A percentile compares a stretch with the other conserved stretches of the same genome.
These are phyloP conservation scores for Yamadazyma laniorum DNA, from an alignment of 805 yeast genomes.

Conservation along the genomic window DNA sequence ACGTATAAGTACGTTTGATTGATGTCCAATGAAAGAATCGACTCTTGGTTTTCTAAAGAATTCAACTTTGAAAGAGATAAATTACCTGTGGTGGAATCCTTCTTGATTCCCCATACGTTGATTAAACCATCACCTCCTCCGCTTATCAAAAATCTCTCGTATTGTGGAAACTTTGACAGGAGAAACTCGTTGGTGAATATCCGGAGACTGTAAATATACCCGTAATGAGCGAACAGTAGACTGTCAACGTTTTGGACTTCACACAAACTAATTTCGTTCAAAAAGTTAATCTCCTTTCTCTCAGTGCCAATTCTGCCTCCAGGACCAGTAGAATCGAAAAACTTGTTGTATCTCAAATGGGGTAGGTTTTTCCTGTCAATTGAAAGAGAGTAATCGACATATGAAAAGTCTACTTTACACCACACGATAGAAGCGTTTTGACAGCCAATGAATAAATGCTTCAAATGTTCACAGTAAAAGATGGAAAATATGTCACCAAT, in stretches of 20 bases:
- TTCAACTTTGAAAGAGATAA: slow-evolving; percentile 18
- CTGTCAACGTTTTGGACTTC: slow-evolving; percentile 67
- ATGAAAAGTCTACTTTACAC: slow-evolving; percentile 40
- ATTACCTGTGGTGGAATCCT: background rate
- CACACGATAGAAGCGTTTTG: slow-evolving; percentile 88
- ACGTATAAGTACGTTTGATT: slow-evolving; percentile 73
- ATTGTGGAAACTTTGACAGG: slow-evolving; percentile 17
- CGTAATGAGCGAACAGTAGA: slow-evolving; percentile 84
- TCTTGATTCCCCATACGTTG: slow-evolving; percentile 68
- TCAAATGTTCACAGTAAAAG: slow-evolving; percentile 58
- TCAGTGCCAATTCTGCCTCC: slow-evolving; percentile 50
- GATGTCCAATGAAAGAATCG: slow-evolving; percentile 68
- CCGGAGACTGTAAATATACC: slow-evolving; percentile 77
- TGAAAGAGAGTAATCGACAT: slow-evolving; percentile 1
- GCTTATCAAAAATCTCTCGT: slow-evolving; percentile 24
- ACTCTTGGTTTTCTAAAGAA: slow-evolving; percentile 59
- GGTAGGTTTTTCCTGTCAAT: slow-evolving; percentile 29
- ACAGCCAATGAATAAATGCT: slow-evolving; percentile 78
- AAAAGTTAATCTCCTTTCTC: slow-evolving; percentile 15
- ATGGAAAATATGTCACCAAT: slow-evolving; percentile 92
- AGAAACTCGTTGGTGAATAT: slow-evolving; percentile 22
- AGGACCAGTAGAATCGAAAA: slow-evolving; percentile 89
- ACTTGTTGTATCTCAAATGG: slow-evolving; percentile 70
- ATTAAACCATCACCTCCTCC: slow-evolving; percentile 92
- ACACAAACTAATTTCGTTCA: slow-evolving; percentile 33